A percentile compares a stretch with the other conserved stretches of the same genome.
These are phyloP conservation scores for Myxozyma vanderwaltii DNA, from an alignment of 805 yeast genomes.

Conservation along the genomic window DNA sequence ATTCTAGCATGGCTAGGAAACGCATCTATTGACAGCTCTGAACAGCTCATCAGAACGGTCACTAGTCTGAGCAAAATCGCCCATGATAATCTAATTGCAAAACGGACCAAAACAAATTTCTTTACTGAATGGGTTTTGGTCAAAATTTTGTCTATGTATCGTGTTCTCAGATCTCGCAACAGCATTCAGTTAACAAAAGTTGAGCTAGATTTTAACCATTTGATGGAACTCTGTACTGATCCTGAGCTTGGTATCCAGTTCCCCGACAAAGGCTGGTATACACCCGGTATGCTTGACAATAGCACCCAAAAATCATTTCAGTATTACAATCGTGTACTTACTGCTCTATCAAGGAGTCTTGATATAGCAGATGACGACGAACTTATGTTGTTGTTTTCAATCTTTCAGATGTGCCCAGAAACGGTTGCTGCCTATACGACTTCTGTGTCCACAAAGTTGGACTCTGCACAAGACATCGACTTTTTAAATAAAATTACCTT, in stretches of 20 bases:
- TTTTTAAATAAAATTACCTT: constrained; percentile 77
- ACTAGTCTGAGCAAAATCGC: constrained; percentile 51
- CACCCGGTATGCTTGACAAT: constrained; percentile 23
- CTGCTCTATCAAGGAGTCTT: constrained; percentile 60
- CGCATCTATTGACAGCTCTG: constrained; percentile 56
- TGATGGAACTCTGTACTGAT: constrained; percentile 26
- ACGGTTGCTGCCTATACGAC: constrained; percentile 64
- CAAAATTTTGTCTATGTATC: constrained; percentile 57
- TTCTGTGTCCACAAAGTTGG: constrained; percentile 51
- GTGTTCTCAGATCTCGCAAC: constrained; percentile 48
- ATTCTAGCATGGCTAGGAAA: constrained; percentile 69
- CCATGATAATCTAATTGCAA: constrained; percentile 61
- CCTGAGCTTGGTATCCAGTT: constrained; percentile 41
- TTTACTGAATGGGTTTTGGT: constrained; percentile 75
- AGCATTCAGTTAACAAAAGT: constrained; percentile 54
- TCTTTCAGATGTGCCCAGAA: constrained; percentile 63
- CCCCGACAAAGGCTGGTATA: constrained; percentile 41
- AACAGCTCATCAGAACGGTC: constrained; percentile 52
- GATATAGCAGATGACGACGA: constrained; percentile 77
- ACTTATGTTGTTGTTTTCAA: constrained; percentile 53
- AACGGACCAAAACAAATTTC: constrained; percentile 69
- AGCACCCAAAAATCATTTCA: constrained; percentile 48
- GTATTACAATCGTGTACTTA: constrained; percentile 68
- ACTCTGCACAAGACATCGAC: constrained; percentile 76
- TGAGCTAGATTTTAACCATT: constrained; percentile 40